These are phyloP conservation scores for Magnaporthiopsis incrustans DNA, from an alignment of 2,329 filamentous ascomycete species.

Conservation along the genomic window DNA sequence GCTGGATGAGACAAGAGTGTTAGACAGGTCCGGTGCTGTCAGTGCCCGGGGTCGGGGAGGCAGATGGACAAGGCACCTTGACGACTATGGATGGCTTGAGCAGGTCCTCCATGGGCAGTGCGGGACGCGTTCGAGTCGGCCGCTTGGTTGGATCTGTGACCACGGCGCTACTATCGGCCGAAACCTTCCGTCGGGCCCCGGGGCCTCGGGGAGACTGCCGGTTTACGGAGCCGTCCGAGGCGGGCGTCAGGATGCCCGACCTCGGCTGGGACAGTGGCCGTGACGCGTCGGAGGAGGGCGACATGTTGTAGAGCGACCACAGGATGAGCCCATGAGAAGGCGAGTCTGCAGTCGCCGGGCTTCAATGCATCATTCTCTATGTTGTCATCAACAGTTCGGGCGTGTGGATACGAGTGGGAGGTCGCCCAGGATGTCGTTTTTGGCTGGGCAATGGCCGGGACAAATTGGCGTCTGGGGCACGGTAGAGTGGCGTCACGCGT, in stretches of 20 bases:
- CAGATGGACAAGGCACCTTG: conserved; percentile 31
- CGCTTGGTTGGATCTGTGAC: conserved; percentile 16
- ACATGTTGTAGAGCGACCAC: conserved; percentile 10
- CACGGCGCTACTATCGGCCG: not conserved
- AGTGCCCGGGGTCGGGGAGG: conserved; percentile 10
- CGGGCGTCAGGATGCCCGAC: conserved; percentile 31
- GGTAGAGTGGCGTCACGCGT: not conserved
- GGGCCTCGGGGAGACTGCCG: conserved; percentile 10
- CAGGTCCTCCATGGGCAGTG: conserved; percentile 40
- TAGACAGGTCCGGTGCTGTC: conserved; percentile 1
- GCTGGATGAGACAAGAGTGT: conserved; percentile 28
- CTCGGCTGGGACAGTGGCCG: conserved; percentile 14
- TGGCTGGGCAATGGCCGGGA: not conserved
- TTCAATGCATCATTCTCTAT: not conserved
- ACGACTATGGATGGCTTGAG: conserved; percentile 43
- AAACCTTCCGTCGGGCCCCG: not conserved
- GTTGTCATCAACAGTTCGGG: not conserved
- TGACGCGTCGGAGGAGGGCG: conserved; percentile 36
- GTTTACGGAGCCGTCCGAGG: conserved; percentile 30
- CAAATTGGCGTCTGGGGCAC: not conserved
- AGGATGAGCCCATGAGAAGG: not conserved
- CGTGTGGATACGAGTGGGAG: not conserved
- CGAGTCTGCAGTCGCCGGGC: not conserved
- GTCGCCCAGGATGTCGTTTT: not conserved
- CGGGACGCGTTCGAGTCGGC: conserved; percentile 6